Percentiles rank a stretch among this genome's conserved stretches.
Evolutionary conservation across 1,284 basidiomycete genomes (phyloP).

Genomic region (Abortiporus biennis): DNA sequence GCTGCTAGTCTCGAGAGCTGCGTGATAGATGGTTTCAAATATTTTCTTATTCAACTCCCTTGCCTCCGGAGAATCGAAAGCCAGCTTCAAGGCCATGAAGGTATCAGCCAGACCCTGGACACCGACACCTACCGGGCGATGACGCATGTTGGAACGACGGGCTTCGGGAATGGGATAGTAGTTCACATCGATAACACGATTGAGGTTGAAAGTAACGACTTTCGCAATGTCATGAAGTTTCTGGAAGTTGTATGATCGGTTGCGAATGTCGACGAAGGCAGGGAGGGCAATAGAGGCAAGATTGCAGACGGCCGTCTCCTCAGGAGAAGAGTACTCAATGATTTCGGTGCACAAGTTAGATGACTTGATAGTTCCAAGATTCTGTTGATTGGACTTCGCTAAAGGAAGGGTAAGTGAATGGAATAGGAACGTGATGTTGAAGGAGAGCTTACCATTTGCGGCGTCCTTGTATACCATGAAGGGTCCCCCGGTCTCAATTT

Average conservation of each 20-base stretch:
- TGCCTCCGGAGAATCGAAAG: conserved; percentile 90
- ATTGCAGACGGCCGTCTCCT: conserved; percentile 99
- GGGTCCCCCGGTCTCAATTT: conserved; percentile 97
- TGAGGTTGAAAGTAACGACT: conserved; percentile 90
- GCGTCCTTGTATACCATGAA: conserved; percentile 99
- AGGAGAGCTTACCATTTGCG: conserved; percentile 60
- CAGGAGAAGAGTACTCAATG: conserved; percentile 96
- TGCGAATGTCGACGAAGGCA: conserved; percentile 62
- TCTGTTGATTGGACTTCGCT: conserved; percentile 98
- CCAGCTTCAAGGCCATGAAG: conserved; percentile 96
- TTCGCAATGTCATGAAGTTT: conserved; percentile 94
- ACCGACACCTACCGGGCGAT: conserved; percentile 96
- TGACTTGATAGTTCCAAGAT: conserved; percentile 98
- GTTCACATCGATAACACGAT: conserved; percentile 92
- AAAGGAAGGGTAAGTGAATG: conserved; percentile 7
- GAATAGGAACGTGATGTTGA: neutral
- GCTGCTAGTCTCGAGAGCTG: conserved; percentile 85
- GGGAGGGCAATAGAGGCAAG: conserved; percentile 96
- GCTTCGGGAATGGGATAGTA: conserved; percentile 94
- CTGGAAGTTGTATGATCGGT: conserved; percentile 77
- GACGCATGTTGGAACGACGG: conserved; percentile 91
- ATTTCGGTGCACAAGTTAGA: conserved; percentile 99
- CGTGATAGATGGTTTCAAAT: conserved; percentile 99
- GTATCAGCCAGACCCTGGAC: conserved; percentile 98
- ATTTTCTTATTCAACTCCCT: conserved; percentile 91